These are phyloP conservation scores for Chrysosporium queenslandicum DNA, from an alignment of 2,329 filamentous ascomycete species.

Conservation along the genomic window DNA sequence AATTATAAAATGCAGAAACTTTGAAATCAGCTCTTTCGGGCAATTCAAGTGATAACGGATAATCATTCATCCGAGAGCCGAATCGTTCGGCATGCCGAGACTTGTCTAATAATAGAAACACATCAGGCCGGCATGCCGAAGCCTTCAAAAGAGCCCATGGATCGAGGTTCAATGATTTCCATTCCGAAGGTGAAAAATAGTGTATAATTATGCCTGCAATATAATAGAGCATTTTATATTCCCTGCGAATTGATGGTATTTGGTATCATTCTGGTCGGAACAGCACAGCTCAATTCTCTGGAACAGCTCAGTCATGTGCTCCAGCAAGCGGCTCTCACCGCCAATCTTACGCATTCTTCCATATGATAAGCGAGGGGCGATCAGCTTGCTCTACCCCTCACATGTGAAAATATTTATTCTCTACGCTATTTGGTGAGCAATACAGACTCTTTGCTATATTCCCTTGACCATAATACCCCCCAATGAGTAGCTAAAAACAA, in stretches of 20 bases:
- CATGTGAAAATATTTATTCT: no score
- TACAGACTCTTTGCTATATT: background rate
- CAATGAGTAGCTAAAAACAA: background rate
- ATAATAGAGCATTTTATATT: no score
- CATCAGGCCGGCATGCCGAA: background rate
- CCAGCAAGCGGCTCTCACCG: background rate
- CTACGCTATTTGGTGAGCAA: background rate
- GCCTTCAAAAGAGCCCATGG: background rate
- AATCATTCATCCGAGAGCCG: background rate
- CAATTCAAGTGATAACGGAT: background rate
- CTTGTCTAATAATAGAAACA: background rate
- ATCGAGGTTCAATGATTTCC: background rate
- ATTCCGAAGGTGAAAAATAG: no score
- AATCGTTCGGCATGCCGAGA: slow-evolving; percentile 2
- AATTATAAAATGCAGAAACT: no score
- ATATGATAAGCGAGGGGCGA: background rate
- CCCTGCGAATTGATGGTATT: no score
- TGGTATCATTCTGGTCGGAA: no score
- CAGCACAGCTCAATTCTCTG: no score
- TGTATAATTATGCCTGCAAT: no score
- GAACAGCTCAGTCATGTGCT: background rate
- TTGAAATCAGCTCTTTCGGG: no score
- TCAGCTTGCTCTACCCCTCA: background rate
- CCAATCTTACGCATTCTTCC: background rate
- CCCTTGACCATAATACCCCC: no score